Conservation (phyloP, 257 asterid genomes). For the Lantana camara region DNA sequence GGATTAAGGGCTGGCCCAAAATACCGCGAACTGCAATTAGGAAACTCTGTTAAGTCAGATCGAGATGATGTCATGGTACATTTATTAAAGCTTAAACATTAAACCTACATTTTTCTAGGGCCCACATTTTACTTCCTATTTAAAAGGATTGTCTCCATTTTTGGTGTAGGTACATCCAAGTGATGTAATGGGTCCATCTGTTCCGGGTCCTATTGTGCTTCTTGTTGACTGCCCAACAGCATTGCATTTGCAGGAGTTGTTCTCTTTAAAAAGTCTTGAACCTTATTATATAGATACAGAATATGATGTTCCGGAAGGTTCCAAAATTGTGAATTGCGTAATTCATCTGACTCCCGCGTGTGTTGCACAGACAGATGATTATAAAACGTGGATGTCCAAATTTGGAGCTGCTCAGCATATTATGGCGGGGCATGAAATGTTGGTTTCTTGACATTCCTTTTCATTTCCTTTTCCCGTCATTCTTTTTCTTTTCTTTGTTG, state of each 20-base stretch:
- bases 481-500: not conserved
- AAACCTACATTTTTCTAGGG: not conserved
- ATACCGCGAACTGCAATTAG: constrained; percentile 80
- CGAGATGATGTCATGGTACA: constrained; percentile 66
- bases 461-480: not conserved
- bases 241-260: constrained; percentile 59
- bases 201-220: constrained; percentile 86
- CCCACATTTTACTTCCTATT: constrained; percentile 18
- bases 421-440: constrained; percentile 98
- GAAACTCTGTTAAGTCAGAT: constrained; percentile 84
- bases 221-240: constrained; percentile 91
- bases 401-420: constrained; percentile 89
- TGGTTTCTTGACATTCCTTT: constrained; percentile 32
- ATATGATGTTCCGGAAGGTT: constrained; percentile 40
- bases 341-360: constrained; percentile 76
- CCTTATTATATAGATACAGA: constrained; percentile 57
- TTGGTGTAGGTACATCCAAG: constrained; percentile 73
- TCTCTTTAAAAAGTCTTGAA: constrained; percentile 47
- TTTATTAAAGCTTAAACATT: constrained; percentile 14
- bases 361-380: constrained; percentile 54
- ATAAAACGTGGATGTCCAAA: constrained; percentile 81
- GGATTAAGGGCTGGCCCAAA: constrained; percentile 91
- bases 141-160: constrained; percentile 4
- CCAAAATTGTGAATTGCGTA: constrained; percentile 78
- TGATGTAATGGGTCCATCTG: constrained; percentile 86